A percentile compares a stretch with the other conserved stretches of the same genome.
Evolutionary conservation across 257 asterid species (phyloP).

Genomic region (Eustoma russellianum): DNA sequence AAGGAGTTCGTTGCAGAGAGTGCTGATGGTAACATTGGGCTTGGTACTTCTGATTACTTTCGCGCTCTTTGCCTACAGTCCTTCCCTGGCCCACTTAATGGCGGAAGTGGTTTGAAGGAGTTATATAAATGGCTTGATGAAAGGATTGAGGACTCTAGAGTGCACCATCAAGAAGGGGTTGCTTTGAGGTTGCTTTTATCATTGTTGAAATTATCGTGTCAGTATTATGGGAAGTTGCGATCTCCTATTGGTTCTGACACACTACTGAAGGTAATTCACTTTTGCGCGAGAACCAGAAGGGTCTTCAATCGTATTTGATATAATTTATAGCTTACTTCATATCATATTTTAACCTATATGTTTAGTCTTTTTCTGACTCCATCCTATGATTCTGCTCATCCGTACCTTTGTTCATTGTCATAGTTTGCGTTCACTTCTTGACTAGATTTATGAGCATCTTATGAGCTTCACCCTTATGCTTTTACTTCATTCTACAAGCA

Average conservation of each 20-base stretch:
- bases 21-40: constrained; percentile 34
- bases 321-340: too few relatives aligned
- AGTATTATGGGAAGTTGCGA: constrained; percentile 81
- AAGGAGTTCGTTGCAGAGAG: constrained; percentile 52
- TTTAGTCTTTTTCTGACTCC: too few relatives aligned
- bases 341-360: too few relatives aligned
- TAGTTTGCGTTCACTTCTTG: too few relatives aligned
- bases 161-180: constrained; percentile 51
- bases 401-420: too few relatives aligned
- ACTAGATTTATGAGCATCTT: too few relatives aligned
- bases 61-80: constrained; percentile 58
- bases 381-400: too few relatives aligned
- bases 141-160: constrained; percentile 42
- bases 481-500: too few relatives aligned
- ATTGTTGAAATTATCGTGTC: constrained; percentile 74
- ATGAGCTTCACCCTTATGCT: too few relatives aligned
- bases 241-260: constrained; percentile 82
- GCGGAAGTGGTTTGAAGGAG: constrained; percentile 63
- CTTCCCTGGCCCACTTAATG: constrained; percentile 93
- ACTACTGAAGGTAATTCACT: constrained; percentile 41
- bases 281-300: too few relatives aligned
- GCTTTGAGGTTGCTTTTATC: constrained; percentile 68
- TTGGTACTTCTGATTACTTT: constrained; percentile 40
- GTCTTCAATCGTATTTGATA: too few relatives aligned
- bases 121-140: constrained; percentile 92